These are phyloP conservation scores for Yamadazyma conglobata DNA, from an alignment of 1,139 yeast species.

Conservation along the genomic window DNA sequence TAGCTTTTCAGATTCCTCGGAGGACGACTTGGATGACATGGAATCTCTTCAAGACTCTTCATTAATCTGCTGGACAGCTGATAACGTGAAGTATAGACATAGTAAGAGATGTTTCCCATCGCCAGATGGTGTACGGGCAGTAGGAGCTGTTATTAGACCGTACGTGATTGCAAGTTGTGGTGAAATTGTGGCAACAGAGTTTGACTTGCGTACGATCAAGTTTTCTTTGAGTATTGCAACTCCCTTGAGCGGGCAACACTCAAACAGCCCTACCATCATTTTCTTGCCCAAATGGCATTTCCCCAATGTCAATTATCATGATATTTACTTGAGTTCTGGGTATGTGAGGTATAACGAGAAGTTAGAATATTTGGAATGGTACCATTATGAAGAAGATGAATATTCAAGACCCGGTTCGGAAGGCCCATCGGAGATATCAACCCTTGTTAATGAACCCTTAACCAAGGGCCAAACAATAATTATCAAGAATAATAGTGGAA, in stretches of 20 bases:
- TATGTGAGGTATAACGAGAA: slow-evolving; percentile 46
- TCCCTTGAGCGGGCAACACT: slow-evolving; percentile 10
- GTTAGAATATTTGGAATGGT: slow-evolving; percentile 66
- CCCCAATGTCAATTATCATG: slow-evolving; percentile 41
- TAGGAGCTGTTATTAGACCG: slow-evolving; percentile 70
- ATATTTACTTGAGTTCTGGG: slow-evolving; percentile 54
- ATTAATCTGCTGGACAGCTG: slow-evolving; percentile 20
- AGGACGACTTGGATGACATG: slow-evolving; percentile 14
- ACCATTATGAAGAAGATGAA: slow-evolving; percentile 37
- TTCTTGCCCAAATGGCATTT: slow-evolving; percentile 73
- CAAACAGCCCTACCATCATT: slow-evolving; percentile 48
- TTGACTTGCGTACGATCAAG: slow-evolving; percentile 46
- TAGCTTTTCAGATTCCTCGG: slow-evolving; percentile 11
- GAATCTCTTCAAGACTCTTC: slow-evolving; percentile 17
- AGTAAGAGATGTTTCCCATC: slow-evolving; percentile 37
- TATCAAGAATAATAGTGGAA: slow-evolving; percentile 38
- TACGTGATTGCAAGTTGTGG: slow-evolving; percentile 64
- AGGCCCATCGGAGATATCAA: slow-evolving; percentile 12
- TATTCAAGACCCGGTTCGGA: slow-evolving; percentile 3
- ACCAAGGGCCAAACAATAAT: slow-evolving; percentile 29
- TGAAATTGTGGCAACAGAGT: slow-evolving; percentile 44
- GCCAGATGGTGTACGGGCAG: slow-evolving; percentile 66
- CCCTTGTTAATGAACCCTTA: slow-evolving; percentile 9
- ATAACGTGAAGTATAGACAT: slow-evolving; percentile 21
- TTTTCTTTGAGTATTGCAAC: slow-evolving; percentile 47